Base-by-base conservation (phyloP, 2,329 filamentous ascomycete species). In the Sclerotiophoma versabilis region DNA sequence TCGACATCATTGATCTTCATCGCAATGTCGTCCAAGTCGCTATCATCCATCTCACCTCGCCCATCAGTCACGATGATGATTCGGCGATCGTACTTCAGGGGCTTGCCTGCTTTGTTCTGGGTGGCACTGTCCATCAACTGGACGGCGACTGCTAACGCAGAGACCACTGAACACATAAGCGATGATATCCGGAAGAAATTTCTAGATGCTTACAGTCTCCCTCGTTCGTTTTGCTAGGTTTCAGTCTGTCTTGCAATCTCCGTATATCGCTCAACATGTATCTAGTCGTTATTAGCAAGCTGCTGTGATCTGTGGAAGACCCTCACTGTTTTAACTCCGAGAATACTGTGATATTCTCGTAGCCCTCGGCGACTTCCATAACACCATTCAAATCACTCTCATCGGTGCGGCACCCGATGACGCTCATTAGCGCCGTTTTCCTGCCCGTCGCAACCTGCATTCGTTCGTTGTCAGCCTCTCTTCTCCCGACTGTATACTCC, bases 51-150 rank as follows among this genome's bases (percentile, higher is more conserved):
- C 2, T 78, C 72, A 0, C 89, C 89, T 50, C 84, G 83, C 0
- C 88, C 95, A 75, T 97, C 90, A 0, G 95, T 98, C 42, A 98
- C 81, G 2, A 99, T 82, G 30, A 93, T 84, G 60, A 99, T 92
- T 7, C 63, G 60, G 17, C 73, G 68, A 37, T 71, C 70, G 41
- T 66, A 76, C 57, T 74, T 75, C 6, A 76, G 61, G 11, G 63
- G 62, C 14, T 71, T 72, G 25, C 71, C 71, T 30, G 69, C 86
- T 88, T 65, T 91, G 84, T 64, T 84, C 87, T 77, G 87, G 93
- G 78, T 96, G 92, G 58, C 83, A 70, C 91, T 89, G 75, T 89
- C 93, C 50, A 99, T 96, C 89, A 97, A 92, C 62, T 93, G 84
- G 27, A 95, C 86, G 0, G 92, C 95, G 43, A 98, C 76, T 32